Percentiles rank a stretch among this genome's conserved stretches.
Evolutionary conservation across 352 stramenopile genomes (phyloP).

Genomic region (Phytophthora ramorum): DNA sequence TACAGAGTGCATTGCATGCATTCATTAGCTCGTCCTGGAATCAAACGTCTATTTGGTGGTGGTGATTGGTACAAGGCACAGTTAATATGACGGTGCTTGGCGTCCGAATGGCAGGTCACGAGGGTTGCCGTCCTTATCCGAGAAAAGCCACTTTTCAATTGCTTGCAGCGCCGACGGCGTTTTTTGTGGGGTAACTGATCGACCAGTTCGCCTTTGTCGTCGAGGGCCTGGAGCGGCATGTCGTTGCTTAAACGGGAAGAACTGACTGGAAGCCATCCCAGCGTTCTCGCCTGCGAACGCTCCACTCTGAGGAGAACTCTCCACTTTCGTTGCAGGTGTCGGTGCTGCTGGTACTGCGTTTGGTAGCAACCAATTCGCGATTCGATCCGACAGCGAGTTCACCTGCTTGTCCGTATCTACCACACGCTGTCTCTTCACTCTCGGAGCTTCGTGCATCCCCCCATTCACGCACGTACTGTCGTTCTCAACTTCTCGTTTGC

Average conservation of each 20-base stretch:
- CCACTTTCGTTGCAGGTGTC: constrained; percentile 13
- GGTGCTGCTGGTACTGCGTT: constrained; percentile 12
- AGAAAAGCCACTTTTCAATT: constrained; percentile 71
- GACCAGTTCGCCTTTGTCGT: constrained; percentile 29
- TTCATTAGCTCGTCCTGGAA: not conserved
- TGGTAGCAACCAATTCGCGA: constrained; percentile 70
- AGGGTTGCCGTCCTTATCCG: constrained; percentile 46
- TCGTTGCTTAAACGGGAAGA: constrained; percentile 50
- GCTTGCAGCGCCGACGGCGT: constrained; percentile 43
- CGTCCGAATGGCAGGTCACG: constrained; percentile 38
- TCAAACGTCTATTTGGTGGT: not conserved
- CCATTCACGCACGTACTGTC: constrained; percentile 22
- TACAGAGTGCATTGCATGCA: constrained; percentile 3
- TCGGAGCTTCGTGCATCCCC: constrained; percentile 31
- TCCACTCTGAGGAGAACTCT: constrained; percentile 3
- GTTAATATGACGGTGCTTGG: constrained; percentile 41
- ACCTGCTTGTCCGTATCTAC: constrained; percentile 39
- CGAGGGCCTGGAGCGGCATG: constrained; percentile 19
- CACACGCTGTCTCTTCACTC: constrained; percentile 55
- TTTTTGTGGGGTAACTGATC: constrained; percentile 25
- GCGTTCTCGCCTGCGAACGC: constrained; percentile 16
- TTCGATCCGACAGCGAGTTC: constrained; percentile 54
- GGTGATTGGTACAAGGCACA: constrained; percentile 17
- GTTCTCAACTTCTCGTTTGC: constrained; percentile 50
- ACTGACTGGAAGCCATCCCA: constrained; percentile 24